Evolutionary conservation across 768 basidiomycete genomes (phyloP).

Genomic region (Suillus sp.): DNA sequence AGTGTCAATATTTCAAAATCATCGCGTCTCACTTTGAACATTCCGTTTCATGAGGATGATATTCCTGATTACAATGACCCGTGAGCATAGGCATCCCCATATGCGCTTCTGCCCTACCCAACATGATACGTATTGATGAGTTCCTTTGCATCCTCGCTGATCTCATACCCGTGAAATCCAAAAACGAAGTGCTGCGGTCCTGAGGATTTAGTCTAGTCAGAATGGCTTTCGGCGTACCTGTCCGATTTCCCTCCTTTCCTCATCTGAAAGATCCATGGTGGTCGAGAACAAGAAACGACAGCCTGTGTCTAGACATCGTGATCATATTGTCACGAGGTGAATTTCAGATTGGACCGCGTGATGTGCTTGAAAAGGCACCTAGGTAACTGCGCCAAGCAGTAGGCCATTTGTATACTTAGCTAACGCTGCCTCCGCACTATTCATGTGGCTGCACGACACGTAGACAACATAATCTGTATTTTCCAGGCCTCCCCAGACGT

Average conservation of each 20-base stretch:
- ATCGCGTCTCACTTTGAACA: constrained; percentile 45
- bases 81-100: neutral
- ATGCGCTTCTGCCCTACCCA: constrained; percentile 38
- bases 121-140: constrained; percentile 66
- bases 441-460: neutral
- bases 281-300: neutral
- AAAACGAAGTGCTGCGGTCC: constrained; percentile 65
- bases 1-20: neutral
- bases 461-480: neutral
- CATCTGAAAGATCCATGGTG: constrained; percentile 31
- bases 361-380: neutral
- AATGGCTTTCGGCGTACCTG: constrained; percentile 37
- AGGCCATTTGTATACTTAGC: neutral
- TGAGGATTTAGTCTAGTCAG: neutral
- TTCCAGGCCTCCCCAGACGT: neutral
- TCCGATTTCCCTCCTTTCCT: constrained; percentile 46
- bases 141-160: constrained; percentile 51
- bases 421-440: neutral
- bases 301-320: neutral
- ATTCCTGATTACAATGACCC: constrained; percentile 32
- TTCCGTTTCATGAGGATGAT: constrained; percentile 74
- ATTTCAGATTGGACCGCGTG: neutral
- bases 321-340: neutral
- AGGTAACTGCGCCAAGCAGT: neutral
- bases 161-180: constrained; percentile 63